Conservation (phyloP, 371 early-diverging fungal genomes). For the Mucor racemosus region DNA sequence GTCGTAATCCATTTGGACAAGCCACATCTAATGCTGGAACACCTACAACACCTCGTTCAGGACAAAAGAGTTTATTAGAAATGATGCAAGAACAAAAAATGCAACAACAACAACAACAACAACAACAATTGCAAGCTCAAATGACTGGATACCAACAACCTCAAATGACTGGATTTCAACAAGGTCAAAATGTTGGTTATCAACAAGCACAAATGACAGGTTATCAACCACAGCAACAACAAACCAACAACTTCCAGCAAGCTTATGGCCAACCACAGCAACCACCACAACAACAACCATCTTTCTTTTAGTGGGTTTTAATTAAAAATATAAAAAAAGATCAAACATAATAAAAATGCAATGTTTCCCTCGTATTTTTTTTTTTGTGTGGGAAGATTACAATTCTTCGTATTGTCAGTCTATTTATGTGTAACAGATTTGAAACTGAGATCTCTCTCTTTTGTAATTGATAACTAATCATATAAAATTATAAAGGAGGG, state of each 20-base stretch:
- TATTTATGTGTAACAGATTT: constrained; percentile 10
- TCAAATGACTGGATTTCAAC: constrained; percentile 20
- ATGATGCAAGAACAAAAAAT: constrained; percentile 43
- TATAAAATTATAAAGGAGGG: not conserved
- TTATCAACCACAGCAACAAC: constrained; percentile 11
- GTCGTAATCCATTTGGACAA: constrained; percentile 47
- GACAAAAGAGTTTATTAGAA: constrained; percentile 38
- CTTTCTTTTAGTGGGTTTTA: constrained; percentile 4
- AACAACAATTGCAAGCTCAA: constrained; percentile 14
- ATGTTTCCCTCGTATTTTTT: constrained; percentile 8
- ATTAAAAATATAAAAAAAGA: not conserved
- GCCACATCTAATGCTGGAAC: constrained; percentile 12
- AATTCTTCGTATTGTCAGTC: not conserved
- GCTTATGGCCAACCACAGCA: not conserved
- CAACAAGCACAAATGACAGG: constrained; percentile 19
- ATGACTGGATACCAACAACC: constrained; percentile 12
- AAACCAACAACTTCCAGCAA: not conserved
- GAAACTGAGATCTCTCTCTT: constrained; percentile 6
- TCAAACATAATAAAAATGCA: constrained; percentile 5
- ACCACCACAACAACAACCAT: not conserved
- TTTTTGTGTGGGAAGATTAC: constrained; percentile 1
- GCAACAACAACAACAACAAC: constrained; percentile 22
- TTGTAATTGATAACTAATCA: not conserved
- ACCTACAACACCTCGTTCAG: constrained; percentile 11
- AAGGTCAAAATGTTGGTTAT: not conserved